Base-by-base conservation (phyloP, 352 stramenopile genomes). In the Phytophthora rubi region DNA sequence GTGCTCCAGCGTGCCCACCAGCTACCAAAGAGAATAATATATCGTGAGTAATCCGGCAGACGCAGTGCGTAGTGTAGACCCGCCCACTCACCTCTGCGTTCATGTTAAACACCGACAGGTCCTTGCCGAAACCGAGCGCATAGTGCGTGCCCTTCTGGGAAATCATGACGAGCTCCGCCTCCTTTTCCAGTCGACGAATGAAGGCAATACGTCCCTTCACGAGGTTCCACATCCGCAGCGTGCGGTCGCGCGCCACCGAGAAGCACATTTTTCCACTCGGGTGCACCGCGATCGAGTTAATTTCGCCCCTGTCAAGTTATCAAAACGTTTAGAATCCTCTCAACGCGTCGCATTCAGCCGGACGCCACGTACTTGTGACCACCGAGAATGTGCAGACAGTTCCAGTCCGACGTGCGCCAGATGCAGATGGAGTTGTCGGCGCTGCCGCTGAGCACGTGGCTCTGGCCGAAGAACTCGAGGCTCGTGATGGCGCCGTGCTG, bases 211-310 rank as follows among this genome's bases (percentile, higher is more conserved):
- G 88, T 21, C 91, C 91, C 53, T 96, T 96, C 30, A 97, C 86
- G 2, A 97, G 68, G 75, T 97, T 96, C 91, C 91, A 97, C 85
- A 97, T 93, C 42, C 89, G 87, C 68, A 97, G 70, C 51, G 89
- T 97, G 52, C 84, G 80, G 48, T 97, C 91, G 8, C 80, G 80
- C 6, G 88, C 86, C 3, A 96, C 86, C 1, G 90, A 96, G 37
- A 97, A 92, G 52, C 88, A 93, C 51, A 97, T 48, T 63, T 96
- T 95, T 42, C 90, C 90, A 49, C 85, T 96, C n/a, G 91, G 91
- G 44, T 97, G 91, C 64, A 96, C 83, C 18, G 87, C 89, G 44
- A 97, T 88, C 7, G 86, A 89, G 37, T 86, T 94, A 35, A 97
- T 87, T 45, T 95, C 78, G 18, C 77, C 89, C 71, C 88, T 94